Evolutionary conservation across 306 rosid genomes (phyloP), one percentile per base, ranked within the genome.

Genomic region (Myrica gale): DNA sequence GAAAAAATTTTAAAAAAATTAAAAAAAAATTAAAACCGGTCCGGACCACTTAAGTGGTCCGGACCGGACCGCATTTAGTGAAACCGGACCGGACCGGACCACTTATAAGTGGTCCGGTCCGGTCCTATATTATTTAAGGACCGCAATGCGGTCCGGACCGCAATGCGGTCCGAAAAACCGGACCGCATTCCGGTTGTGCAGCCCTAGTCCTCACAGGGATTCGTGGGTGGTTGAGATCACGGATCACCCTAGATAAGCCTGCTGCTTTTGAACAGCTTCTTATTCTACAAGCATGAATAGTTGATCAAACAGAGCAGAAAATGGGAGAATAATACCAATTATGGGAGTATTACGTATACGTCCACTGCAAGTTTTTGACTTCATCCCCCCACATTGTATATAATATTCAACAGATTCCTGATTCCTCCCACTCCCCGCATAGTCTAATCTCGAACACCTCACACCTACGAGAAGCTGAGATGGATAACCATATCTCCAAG

Each of bases 401-500:
- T 37, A 37, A 13, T 0, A 39, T 16, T 2, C 23, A 63, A 39
- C 44, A 39, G 23, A 63, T 7, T 39, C 23, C 23, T 19, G 23
- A 63, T 3, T 39, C 23, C 23, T 13, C 10, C 13, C 69, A 17
- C 48, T 17, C 10, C 0, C 26, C 17, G 23, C 3, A 7, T 17
- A 41, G 5, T 62, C 41, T 7, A 13, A 41, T 65, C 8, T 65
- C 17, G 21, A 17, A 41, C n/a, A 41, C 69, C 13, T 43, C 46
- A 7, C 48, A 17, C 70, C 70, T 32, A 4, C 7, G 13, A n/a
- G 50, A 13, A 65, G 13, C 50, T 65, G 48, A 17, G 13, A 8
- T 65, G 70, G 70, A n/a, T 7, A 17, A n/a, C 50, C 70, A 41
- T 6, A 65, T n/a, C 50, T 65, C 70, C 70, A 41, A 41, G 50